These are phyloP conservation scores for Yamadazyma atlantica DNA, from an alignment of 1,139 yeast species.

Conservation along the genomic window DNA sequence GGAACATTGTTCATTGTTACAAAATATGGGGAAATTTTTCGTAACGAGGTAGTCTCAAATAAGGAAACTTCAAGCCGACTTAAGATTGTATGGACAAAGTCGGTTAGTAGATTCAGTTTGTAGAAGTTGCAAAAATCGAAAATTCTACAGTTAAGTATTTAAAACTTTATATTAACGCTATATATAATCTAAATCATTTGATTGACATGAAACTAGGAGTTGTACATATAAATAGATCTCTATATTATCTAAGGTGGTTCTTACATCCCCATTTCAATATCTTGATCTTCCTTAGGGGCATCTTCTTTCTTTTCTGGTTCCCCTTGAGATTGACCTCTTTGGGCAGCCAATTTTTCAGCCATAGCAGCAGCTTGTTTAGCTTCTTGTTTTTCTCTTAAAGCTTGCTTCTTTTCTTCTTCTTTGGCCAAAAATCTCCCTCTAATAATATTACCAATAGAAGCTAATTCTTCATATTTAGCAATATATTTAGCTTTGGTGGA, in stretches of 20 bases:
- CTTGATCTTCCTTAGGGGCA: conserved; percentile 27
- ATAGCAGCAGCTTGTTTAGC: conserved; percentile 83
- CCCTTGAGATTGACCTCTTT: conserved; percentile 49
- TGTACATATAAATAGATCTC: not conserved
- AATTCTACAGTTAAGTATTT: not conserved
- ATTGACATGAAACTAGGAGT: not conserved
- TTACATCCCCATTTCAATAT: conserved; percentile 40
- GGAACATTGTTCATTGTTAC: too few relatives aligned
- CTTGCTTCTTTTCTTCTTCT: conserved; percentile 94
- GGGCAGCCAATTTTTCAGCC: conserved; percentile 89
- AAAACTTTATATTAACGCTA: not conserved
- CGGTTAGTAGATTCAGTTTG: too few relatives aligned
- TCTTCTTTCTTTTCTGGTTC: conserved; percentile 20
- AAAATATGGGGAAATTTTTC: too few relatives aligned
- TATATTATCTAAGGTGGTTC: not conserved
- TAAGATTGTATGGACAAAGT: too few relatives aligned
- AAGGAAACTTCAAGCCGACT: too few relatives aligned
- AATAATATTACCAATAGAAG: conserved; percentile 90
- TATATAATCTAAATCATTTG: not conserved
- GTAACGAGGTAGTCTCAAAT: too few relatives aligned
- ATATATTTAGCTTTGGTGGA: conserved; percentile 94
- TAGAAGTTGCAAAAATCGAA: too few relatives aligned
- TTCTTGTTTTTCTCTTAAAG: conserved; percentile 82
- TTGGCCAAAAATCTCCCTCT: conserved; percentile 93
- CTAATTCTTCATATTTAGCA: conserved; percentile 97